Base-by-base conservation (phyloP, 2,329 filamentous ascomycete genomes). In the Fusarium phyllophilum region DNA sequence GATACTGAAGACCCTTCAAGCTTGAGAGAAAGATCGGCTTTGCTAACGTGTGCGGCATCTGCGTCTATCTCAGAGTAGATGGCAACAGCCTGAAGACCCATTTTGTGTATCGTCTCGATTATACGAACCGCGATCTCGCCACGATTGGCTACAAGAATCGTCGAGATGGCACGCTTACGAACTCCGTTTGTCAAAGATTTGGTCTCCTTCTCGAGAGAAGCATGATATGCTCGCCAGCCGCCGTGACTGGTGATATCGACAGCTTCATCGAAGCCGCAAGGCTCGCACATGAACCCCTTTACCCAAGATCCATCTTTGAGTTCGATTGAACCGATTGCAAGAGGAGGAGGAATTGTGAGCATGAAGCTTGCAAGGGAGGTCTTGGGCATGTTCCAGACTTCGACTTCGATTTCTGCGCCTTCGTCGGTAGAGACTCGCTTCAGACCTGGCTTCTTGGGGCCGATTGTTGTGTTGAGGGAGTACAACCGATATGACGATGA, bases 31-130 rank as follows among this genome's bases (percentile, higher is more conserved):
- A 89, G 88, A 4, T 92, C 91, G 9, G 92, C 93, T 77, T 88
- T 89, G 62, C 91, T 82, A 15, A 92, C 92, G 81, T 94, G 92
- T 70, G 92, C 89, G n/a, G 92, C 88, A 67, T 83, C 84, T 38
- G 88, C 86, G 80, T 94, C 93, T 8, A 67, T 70, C 11, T 77
- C 88, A 10, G 92, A 93, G 80, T 93, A 94, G 56, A 94, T 86
- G 1, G 92, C 92, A 8, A 92, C 91, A 15, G 92, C 91, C 49
- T 87, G 86, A 75, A 94, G 90, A 33, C 91, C 91, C 78, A 92
- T 88, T 70, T 90, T 87, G 22, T 89, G 86, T 24, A 92, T 89
- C 24, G 92, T 94, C 52, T 87, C 85, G 70, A 91, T 89, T 44
- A 94, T 92, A 64, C 93, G 89, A 81, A 93, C 84, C 29, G 93